Percentiles rank a stretch among this genome's conserved stretches.
Conservation (phyloP, 1,139 yeast genomes). For the Candida pseudocylindracea region DNA sequence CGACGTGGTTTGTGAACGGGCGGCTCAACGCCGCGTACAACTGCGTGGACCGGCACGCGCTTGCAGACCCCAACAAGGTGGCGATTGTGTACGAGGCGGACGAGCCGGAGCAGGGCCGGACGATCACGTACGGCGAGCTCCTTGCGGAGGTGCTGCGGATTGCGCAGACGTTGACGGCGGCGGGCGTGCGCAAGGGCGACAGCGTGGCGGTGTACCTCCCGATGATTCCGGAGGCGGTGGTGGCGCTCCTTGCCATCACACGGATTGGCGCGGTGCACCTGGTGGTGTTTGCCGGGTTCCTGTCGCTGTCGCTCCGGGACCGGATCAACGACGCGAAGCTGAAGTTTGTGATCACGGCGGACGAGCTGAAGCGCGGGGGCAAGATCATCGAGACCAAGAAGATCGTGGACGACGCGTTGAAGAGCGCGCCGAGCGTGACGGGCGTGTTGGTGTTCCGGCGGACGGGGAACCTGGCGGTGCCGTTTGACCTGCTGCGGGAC, state of each 20-base stretch:
- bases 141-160: conserved; percentile 46
- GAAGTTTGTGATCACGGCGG: conserved; percentile 52
- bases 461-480: conserved; percentile 21
- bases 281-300: conserved; percentile 70
- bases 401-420: conserved; percentile 64
- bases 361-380: conserved; percentile 68
- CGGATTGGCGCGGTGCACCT: conserved; percentile 72
- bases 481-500: conserved; percentile 20
- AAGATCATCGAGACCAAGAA: conserved; percentile 65
- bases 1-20: conserved; percentile 65
- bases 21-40: conserved; percentile 59
- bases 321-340: conserved; percentile 63
- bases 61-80: conserved; percentile 42
- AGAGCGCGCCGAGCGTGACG: conserved; percentile 41
- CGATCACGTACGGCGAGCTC: conserved; percentile 48
- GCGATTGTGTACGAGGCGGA: conserved; percentile 74
- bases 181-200: conserved; percentile 65
- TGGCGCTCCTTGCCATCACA: conserved; percentile 49
- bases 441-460: conserved; percentile 54
- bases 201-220: conserved; percentile 75
- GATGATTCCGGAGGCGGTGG: conserved; percentile 67
- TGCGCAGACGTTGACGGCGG: conserved; percentile 40
- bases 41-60: conserved; percentile 65
- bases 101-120: conserved; percentile 42
- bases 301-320: conserved; percentile 54